These are phyloP conservation scores for Arachis hypogaea DNA, from an alignment of 306 rosid species.

Conservation along the genomic window DNA sequence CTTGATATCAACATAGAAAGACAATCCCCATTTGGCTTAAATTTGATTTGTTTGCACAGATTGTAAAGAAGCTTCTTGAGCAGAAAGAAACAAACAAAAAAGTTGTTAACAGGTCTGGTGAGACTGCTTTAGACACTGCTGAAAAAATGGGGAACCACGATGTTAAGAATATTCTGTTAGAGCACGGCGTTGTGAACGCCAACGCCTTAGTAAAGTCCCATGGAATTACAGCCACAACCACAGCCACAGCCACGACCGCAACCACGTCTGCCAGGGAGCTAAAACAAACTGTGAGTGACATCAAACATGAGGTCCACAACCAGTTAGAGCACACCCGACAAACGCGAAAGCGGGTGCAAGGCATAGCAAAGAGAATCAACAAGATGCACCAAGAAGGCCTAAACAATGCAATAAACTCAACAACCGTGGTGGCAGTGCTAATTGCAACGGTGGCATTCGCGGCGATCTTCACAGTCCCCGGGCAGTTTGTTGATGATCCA, in stretches of 20 bases:
- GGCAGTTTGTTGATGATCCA: conserved; percentile 81
- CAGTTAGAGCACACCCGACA: conserved; percentile 96
- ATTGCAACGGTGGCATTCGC: conserved; percentile 98
- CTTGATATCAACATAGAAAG: no score
- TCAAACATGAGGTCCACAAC: conserved; percentile 89
- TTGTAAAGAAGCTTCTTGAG: conserved; percentile 68
- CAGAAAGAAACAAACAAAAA: conserved; percentile 50
- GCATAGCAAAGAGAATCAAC: conserved; percentile 93
- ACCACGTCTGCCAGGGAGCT: conserved; percentile 60
- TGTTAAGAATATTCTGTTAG: conserved; percentile 57
- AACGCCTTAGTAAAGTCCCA: conserved; percentile 66
- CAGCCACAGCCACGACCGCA: no score
- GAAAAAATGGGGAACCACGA: conserved; percentile 66
- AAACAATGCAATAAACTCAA: conserved; percentile 95
- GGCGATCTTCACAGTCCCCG: conserved; percentile 92
- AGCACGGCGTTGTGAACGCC: conserved; percentile 74
- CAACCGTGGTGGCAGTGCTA: conserved; percentile 94
- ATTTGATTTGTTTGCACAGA: conserved; percentile 54
- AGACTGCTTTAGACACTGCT: conserved; percentile 92
- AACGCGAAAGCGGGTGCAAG: conserved; percentile 90
- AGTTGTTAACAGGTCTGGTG: conserved; percentile 68
- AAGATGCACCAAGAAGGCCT: conserved; percentile 94
- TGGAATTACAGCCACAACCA: conserved; percentile 38
- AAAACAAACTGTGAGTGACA: conserved; percentile 94
- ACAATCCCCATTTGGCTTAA: no score